Conservation (phyloP, 768 basidiomycete genomes). For the Tulasnella sp. region DNA sequence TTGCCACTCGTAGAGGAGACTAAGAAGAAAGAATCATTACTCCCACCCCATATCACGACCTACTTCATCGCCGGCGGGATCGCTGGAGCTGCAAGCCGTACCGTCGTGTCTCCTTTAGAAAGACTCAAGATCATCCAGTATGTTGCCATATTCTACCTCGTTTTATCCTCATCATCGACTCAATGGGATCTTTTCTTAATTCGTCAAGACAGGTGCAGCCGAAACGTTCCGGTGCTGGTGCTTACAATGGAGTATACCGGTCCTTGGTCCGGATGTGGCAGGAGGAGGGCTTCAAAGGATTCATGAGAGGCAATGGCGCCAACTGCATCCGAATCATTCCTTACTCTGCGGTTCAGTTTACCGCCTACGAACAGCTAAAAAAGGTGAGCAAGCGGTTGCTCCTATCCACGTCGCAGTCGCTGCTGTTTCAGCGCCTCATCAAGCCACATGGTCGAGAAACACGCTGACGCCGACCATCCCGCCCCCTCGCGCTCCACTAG, state of each 20-base stretch:
- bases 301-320: conserved; percentile 84
- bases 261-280: conserved; percentile 83
- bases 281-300: conserved; percentile 89
- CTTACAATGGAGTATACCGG: conserved; percentile 78
- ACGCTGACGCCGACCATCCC: not conserved
- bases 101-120: conserved; percentile 87
- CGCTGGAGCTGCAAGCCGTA: conserved; percentile 65
- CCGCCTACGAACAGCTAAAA: conserved; percentile 76
- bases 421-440: not conserved
- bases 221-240: conserved; percentile 42
- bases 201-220: conserved; percentile 82
- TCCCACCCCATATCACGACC: conserved; percentile 33
- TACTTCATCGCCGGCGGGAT: conserved; percentile 51
- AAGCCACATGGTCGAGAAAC: not conserved
- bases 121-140: conserved; percentile 95
- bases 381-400: conserved; percentile 43
- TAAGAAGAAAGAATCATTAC: conserved; percentile 11
- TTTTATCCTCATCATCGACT: conserved; percentile 2
- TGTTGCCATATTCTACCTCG: conserved; percentile 30
- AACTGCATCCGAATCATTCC: conserved; percentile 91
- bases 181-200: conserved; percentile 3
- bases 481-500: conserved; percentile 31
- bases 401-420: not conserved
- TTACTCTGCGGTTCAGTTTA: conserved; percentile 49
- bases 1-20: not conserved